Conservation (phyloP, 257 asterid genomes). For the Perilla frutescens region DNA sequence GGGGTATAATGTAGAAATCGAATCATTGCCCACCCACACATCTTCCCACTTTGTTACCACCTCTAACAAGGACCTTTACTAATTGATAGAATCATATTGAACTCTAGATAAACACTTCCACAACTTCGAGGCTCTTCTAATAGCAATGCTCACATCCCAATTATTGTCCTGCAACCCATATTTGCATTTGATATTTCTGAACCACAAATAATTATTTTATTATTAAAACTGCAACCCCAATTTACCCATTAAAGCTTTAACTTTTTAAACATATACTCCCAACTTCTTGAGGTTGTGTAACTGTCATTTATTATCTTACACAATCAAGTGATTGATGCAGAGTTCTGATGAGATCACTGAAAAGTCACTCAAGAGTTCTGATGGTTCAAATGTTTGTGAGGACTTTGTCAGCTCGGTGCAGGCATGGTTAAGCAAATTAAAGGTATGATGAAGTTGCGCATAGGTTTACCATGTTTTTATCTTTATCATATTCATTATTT, state of each 20-base stretch:
- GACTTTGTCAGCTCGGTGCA: constrained; percentile 86
- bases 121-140: too few species aligned
- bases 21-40: too few species aligned
- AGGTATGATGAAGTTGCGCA: constrained; percentile 52
- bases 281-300: background rate
- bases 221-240: background rate
- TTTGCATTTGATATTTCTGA: background rate
- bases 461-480: constrained; percentile 21
- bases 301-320: constrained; percentile 28
- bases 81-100: too few species aligned
- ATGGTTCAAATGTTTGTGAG: constrained; percentile 73
- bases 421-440: constrained; percentile 76
- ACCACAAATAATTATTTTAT: background rate
- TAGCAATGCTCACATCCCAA: too few species aligned
- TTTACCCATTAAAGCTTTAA: background rate
- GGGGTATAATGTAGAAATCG: too few species aligned
- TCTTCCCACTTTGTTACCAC: too few species aligned
- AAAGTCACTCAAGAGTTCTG: constrained; percentile 69
- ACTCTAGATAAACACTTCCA: too few species aligned
- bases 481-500: background rate
- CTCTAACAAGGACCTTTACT: too few species aligned
- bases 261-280: background rate
- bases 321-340: constrained; percentile 54
- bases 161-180: background rate
- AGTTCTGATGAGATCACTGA: constrained; percentile 84